Evolutionary conservation across 106 monocot species (phyloP).

Genomic region (Amphibolis antarctica): DNA sequence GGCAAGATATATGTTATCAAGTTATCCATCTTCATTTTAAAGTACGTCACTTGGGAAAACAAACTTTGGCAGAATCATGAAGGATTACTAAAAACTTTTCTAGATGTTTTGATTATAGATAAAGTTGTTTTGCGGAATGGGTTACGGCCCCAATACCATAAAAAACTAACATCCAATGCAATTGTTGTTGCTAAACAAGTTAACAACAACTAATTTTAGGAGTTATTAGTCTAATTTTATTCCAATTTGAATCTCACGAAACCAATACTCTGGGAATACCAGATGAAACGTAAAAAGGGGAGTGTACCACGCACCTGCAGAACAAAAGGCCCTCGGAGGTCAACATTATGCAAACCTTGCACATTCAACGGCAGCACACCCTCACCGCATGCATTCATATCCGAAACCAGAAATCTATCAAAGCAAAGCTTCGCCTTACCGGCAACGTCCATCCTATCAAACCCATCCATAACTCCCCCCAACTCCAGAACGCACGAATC

Average conservation of each 20-base stretch:
- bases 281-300: not conserved
- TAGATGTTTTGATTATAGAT: too few relatives aligned
- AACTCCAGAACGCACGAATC: conserved; percentile 35
- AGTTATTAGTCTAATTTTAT: not conserved
- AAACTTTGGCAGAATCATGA: too few relatives aligned
- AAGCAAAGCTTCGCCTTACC: conserved; percentile 64
- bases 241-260: not conserved
- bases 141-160: too few relatives aligned
- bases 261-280: not conserved
- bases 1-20: too few relatives aligned
- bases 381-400: conserved; percentile 60
- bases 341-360: conserved; percentile 41
- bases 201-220: not conserved
- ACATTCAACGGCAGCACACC: conserved; percentile 70
- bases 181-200: too few relatives aligned
- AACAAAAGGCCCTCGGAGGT: conserved; percentile 79
- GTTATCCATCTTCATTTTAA: too few relatives aligned
- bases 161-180: too few relatives aligned
- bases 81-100: too few relatives aligned
- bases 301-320: conserved; percentile 42
- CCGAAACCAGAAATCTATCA: conserved; percentile 61
- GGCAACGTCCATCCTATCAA: conserved; percentile 26
- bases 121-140: too few relatives aligned
- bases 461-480: conserved; percentile 13
- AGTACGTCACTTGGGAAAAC: too few relatives aligned